Evolutionary conservation across 345 rosid genomes (phyloP), one percentile per base, ranked within the genome.

Genomic region (Adansonia digitata): DNA sequence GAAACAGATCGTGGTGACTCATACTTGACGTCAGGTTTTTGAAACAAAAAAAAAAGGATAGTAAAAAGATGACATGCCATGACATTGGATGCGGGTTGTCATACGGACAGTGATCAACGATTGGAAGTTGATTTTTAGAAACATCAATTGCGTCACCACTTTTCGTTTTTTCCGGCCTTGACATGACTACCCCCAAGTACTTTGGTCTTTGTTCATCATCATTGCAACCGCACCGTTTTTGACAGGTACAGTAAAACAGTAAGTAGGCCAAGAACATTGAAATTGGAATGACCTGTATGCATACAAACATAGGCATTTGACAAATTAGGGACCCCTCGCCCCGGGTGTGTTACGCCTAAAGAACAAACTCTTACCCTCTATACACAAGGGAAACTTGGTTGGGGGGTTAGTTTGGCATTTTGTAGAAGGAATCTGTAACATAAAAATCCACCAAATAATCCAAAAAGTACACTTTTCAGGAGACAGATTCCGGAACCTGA

Each of bases 341-440:
- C n/a, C n/a, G n/a, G n/a, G 81, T 63, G 37, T 29, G 14, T n/a
- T 29, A 43, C 5, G 80, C 62, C 60, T n/a, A 1, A 39, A 62
- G 27, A 0, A 27, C 26, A 2, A 53, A 22, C 0, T 31, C 22
- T 68, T 37, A n/a, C 52, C 53, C 10, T 6, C 34, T 10, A n/a
- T 9, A 7, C 34, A 8, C 5, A 39, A 60, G 59, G 29, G 12
- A 34, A 39, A 31, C 34, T 31, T 31, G 34, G 34, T 31, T 31
- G 34, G 34, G 10, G 31, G 39, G 35, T 39, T 11, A 69, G 40
- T 29, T 56, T 75, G 78, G 72, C 73, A 65, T 62, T 51, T 60
- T 65, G 60, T 29, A 59, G 56, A 29, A 20, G 55, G 75, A 76
- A 67, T 74, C 82, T 55, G 34, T 15, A 60, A 53, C 48, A 29